Evolutionary conservation across 139 green algal species (phyloP), one percentile per base, ranked within the genome.

Genomic region (Chlamydomonas sphaeroides): DNA sequence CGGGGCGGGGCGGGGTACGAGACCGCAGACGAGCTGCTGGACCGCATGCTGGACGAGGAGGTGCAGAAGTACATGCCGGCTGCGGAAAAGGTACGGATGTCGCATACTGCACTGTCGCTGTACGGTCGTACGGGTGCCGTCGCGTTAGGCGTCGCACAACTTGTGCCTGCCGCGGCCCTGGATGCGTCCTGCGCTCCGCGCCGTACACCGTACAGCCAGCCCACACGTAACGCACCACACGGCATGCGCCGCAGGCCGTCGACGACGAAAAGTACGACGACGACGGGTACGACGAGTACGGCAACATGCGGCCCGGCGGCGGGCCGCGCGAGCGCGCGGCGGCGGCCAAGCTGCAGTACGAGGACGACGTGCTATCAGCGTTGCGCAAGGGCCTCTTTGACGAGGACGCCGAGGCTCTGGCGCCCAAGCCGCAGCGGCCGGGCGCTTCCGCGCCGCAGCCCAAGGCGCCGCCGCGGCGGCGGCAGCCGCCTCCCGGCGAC

Each of bases 241-340:
- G 21, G 39, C 66, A 10, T 4, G 11, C n/a, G 6, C 32, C 28
- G 14, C 6, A 17, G 38, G 20, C 18, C 23, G 10, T 5, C 32
- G 74, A 80, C 38, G 57, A 59, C 33, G 28, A 62, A 5, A 26
- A 3, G n/a, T 70, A 80, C 28, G 61, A 80, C 42, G 74, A 80
- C 59, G 74, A 70, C 14, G 74, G 41, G 20, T 80, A 70, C 38
- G 74, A 80, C 59, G 74, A 80, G 74, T 70, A 71, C 32, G 74
- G 74, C 74, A 80, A 80, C 59, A 59, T 30, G 14, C 61, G 41
- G 1, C 74, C 74, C 1, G 41, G 59, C 15, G 28, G 14, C 2
- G 30, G 33, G 4, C 5, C 15, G 17, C 23, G 5, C 15, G 53
- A 30, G 21, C 39, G 49, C 45, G 38, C 38, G 42, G 23, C 38